These are phyloP conservation scores for Epithele typhae DNA, from an alignment of 768 basidiomycete genomes.

Conservation along the genomic window DNA sequence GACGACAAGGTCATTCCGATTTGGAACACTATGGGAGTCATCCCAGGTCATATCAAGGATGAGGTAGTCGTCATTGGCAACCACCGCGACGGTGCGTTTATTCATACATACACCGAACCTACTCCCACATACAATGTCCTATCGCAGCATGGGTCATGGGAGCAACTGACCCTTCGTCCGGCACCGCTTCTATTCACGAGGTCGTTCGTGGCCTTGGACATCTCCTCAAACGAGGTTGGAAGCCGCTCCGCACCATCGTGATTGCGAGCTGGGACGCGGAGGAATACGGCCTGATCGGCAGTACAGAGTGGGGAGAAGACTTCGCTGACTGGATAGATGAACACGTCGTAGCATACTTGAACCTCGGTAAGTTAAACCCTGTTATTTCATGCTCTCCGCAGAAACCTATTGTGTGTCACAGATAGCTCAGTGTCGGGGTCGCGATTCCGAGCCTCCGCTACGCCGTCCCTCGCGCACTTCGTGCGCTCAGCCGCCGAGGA, in stretches of 20 bases:
- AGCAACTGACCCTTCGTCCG: constrained; percentile 74
- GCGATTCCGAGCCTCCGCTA: constrained; percentile 51
- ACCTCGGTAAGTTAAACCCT: constrained; percentile 58
- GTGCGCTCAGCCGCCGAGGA: constrained; percentile 63
- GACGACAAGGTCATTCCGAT: constrained; percentile 80
- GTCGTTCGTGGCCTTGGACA: constrained; percentile 70
- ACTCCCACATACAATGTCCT: neutral
- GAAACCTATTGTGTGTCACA: constrained; percentile 20
- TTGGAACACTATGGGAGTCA: constrained; percentile 83
- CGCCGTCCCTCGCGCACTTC: constrained; percentile 81
- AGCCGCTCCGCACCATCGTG: constrained; percentile 72
- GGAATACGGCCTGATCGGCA: constrained; percentile 74
- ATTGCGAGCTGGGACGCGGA: constrained; percentile 83
- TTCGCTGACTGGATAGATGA: constrained; percentile 76
- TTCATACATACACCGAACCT: neutral
- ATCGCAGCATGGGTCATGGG: constrained; percentile 66
- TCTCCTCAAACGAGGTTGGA: constrained; percentile 78
- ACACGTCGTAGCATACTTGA: constrained; percentile 83
- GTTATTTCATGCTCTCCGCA: neutral
- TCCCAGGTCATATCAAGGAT: constrained; percentile 79
- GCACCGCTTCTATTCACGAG: constrained; percentile 76
- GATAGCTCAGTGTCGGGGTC: constrained; percentile 8
- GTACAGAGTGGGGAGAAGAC: constrained; percentile 93
- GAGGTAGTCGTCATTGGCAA: constrained; percentile 87
- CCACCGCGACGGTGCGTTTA: constrained; percentile 46